These are phyloP conservation scores for Thalassiosira exigua DNA, from an alignment of 352 stramenopile genomes.

Conservation along the genomic window DNA sequence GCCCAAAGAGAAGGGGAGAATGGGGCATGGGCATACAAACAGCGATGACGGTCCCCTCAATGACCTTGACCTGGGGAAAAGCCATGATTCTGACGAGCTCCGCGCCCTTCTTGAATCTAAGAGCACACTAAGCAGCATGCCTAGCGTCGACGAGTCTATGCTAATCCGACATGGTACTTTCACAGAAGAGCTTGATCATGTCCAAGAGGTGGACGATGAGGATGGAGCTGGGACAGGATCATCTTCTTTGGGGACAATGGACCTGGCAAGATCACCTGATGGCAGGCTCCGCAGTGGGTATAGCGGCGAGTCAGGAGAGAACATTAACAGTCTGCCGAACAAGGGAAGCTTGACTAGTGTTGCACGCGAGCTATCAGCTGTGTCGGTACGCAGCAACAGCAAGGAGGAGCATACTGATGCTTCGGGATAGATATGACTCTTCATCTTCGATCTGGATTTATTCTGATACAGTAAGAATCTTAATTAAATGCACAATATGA, in stretches of 20 bases:
- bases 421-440: too few species aligned
- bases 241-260: too few species aligned
- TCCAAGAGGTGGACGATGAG: too few species aligned
- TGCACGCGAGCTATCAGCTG: slow-evolving; percentile 43
- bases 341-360: slow-evolving; percentile 59
- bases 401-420: too few species aligned
- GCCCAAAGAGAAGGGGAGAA: background rate
- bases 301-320: slow-evolving; percentile 2
- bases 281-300: too few species aligned
- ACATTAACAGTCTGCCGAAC: slow-evolving; percentile 11
- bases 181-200: slow-evolving; percentile 12
- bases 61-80: background rate
- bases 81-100: slow-evolving; percentile 36
- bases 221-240: too few species aligned
- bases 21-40: background rate
- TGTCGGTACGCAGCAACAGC: slow-evolving; percentile 23
- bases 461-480: too few species aligned
- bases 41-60: background rate
- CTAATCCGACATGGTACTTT: slow-evolving; percentile 9
- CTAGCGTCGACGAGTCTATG: slow-evolving; percentile 48
- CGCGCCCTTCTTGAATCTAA: slow-evolving; percentile 48
- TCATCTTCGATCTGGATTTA: too few species aligned
- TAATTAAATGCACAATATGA: too few species aligned
- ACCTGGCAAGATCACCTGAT: too few species aligned
- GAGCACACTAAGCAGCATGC: slow-evolving; percentile 55